Evolutionary conservation across 371 early-diverging fungal genomes (phyloP), one percentile per base, ranked within the genome.

Genomic region (Blakeslea trispora): DNA sequence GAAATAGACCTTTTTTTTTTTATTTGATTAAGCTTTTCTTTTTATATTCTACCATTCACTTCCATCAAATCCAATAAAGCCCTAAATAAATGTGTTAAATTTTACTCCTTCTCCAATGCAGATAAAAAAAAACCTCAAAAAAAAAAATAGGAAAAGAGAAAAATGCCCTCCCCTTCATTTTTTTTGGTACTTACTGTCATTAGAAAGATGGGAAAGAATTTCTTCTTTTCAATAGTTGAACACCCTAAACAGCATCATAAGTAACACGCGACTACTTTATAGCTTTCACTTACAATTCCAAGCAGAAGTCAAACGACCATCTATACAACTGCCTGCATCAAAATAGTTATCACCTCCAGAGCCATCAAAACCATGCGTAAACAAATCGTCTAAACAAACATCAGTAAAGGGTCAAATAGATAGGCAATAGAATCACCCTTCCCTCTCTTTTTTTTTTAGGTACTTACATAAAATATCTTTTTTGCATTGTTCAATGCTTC

Each of bases 251-350:
- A 19, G 21, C 39, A 32, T 3, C 3, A 3, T 47, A 0, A 48
- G 35, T 19, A 4, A 32, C 34, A 28, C 7, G 3, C 7, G 28
- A 7, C 28, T 5, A 7, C 7, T n/a, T n/a, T 32, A 32, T 32
- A 10, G 32, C 9, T 37, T 2, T 14, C 9, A 37, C 69, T 63
- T 68, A 77, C 82, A 98, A 75, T 98, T 96, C 97, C 96, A 93
- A 14, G 93, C 92, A 31, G 89, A 88, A 1, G 97, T 98, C 59
- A 98, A 72, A 42, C 98, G 82, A 34, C 97, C 98, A 59, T 98
- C 98, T 71, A 98, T 96, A 71, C 98, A 98, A 41, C 88, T 75
- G 23, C 98, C 98, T 13, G 98, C 97, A 61, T 94, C 91, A 74
- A 91, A 95, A 61, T 91, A 96, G 68, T 94, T 95, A 66, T 94